Evolutionary conservation across 2,329 filamentous ascomycete species (phyloP).

Genomic region (Pseudogymnoascus sp.): DNA sequence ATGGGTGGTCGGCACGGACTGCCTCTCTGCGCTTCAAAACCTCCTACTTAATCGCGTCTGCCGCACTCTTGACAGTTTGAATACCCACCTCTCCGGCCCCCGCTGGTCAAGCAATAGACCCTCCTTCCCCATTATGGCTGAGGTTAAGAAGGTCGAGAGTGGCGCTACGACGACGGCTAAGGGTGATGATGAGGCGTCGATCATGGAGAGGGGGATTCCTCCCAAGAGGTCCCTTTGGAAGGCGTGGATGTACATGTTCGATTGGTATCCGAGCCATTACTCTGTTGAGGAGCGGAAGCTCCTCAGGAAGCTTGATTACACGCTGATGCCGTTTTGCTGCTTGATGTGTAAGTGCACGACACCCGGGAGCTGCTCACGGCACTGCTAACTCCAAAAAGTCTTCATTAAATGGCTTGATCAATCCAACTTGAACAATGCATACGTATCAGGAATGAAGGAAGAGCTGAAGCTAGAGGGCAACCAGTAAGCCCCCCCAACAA

Average conservation of each 20-base stretch:
- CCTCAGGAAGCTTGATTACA: slow-evolving; percentile 36
- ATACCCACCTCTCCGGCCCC: not conserved
- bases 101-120: not conserved
- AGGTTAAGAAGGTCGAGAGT: not conserved
- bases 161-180: not conserved
- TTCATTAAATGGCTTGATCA: slow-evolving; percentile 38
- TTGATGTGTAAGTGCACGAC: slow-evolving; percentile 29
- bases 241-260: slow-evolving; percentile 26
- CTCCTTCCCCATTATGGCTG: not conserved
- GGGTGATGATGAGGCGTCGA: not conserved
- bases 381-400: slow-evolving; percentile 4
- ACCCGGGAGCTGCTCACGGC: not conserved
- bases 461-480: slow-evolving; percentile 39
- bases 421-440: slow-evolving; percentile 30
- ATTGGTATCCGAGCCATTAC: slow-evolving; percentile 30
- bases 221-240: slow-evolving; percentile 3
- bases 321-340: slow-evolving; percentile 35
- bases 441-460: slow-evolving; percentile 40
- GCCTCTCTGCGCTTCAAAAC: not conserved
- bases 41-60: not conserved
- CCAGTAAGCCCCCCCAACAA: slow-evolving; percentile 20
- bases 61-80: not conserved
- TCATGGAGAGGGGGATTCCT: not conserved
- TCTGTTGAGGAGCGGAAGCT: slow-evolving; percentile 32
- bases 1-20: not conserved